phyloP scores from a whole-genome alignment of 108 stramenopile genomes.

The Skeletonema grethae region DNA sequence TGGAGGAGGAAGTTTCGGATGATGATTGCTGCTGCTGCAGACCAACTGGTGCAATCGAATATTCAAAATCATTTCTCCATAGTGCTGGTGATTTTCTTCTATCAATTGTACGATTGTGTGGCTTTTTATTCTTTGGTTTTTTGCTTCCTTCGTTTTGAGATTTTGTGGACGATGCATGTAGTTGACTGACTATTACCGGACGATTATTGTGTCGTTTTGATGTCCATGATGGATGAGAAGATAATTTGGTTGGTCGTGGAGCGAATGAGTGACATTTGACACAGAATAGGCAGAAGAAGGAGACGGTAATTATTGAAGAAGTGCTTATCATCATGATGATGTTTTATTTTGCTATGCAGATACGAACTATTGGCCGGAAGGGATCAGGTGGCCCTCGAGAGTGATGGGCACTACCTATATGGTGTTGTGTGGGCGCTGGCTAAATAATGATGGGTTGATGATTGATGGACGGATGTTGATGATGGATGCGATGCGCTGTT shows the following conservation, averaged over 20 bases:
- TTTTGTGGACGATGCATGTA: background rate
- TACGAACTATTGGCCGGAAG: too few species aligned
- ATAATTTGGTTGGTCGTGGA: background rate
- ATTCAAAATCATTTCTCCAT: conserved; percentile 62
- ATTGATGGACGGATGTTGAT: too few species aligned
- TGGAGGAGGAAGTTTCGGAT: background rate
- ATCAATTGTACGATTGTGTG: conserved; percentile 49
- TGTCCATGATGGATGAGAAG: background rate
- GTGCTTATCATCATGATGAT: background rate
- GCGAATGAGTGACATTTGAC: background rate
- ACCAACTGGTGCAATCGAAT: conserved; percentile 14
- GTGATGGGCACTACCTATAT: too few species aligned
- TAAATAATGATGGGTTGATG: too few species aligned
- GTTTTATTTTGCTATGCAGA: too few species aligned
- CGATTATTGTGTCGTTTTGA: background rate
- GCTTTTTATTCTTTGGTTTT: background rate
- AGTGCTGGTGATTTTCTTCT: conserved; percentile 71
- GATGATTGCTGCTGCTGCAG: background rate
- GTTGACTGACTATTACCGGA: background rate
- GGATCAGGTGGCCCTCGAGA: too few species aligned
- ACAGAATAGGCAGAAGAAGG: background rate
- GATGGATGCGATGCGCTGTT: too few species aligned
- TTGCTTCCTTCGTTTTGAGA: background rate
- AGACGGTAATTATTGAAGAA: background rate
- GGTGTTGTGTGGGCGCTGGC: too few species aligned